phyloP scores from a whole-genome alignment of 345 rosid genomes.

The Gossypium herbaceum region DNA sequence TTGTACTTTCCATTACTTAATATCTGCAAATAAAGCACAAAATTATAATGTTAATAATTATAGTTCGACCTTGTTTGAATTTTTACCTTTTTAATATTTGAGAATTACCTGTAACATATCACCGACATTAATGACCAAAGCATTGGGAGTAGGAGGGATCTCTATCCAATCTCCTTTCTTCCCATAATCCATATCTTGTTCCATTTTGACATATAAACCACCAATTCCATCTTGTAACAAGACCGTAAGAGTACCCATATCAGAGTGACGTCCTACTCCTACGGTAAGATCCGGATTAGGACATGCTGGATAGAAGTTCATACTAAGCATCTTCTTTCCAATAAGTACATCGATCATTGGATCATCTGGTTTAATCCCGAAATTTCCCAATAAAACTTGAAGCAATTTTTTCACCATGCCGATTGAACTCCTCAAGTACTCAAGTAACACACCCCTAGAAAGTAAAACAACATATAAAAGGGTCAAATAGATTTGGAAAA shows the following conservation, averaged over 20 bases:
- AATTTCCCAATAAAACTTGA: constrained; percentile 33
- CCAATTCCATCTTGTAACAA: constrained; percentile 61
- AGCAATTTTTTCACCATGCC: constrained; percentile 38
- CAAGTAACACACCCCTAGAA: constrained; percentile 43
- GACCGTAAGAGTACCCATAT: constrained; percentile 51
- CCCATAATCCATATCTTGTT: constrained; percentile 7
- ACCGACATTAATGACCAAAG: constrained; percentile 42
- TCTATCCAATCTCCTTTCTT: constrained; percentile 33
- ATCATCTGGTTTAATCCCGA: constrained; percentile 38
- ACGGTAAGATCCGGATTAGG: constrained; percentile 58
- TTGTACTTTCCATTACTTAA: neutral
- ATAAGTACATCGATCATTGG: constrained; percentile 34
- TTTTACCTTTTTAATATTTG: neutral
- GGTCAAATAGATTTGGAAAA: no score
- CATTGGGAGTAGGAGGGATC: constrained; percentile 33
- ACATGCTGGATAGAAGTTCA: constrained; percentile 60
- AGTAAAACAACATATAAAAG: neutral
- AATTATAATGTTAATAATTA: neutral
- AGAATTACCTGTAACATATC: constrained; percentile 14
- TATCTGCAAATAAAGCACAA: neutral
- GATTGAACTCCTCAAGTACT: constrained; percentile 39
- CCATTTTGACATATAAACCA: constrained; percentile 52
- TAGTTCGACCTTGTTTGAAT: no score
- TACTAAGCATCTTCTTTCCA: constrained; percentile 44
- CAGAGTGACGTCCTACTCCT: constrained; percentile 65